These are phyloP conservation scores for Vanderwaltozyma yarrowii DNA, from an alignment of 805 yeast species.

Conservation along the genomic window DNA sequence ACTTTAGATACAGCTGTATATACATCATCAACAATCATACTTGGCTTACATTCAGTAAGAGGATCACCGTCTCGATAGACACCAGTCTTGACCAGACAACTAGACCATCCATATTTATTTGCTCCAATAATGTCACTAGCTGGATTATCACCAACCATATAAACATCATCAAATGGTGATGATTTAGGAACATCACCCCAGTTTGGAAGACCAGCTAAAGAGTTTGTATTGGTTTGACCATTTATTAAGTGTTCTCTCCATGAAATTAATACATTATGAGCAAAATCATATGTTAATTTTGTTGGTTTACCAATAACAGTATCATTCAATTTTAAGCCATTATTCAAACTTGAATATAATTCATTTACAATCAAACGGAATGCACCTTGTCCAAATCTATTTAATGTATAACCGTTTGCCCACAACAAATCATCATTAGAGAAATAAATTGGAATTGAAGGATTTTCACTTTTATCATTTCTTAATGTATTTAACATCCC, in stretches of 20 bases:
- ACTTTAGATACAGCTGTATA: constrained; percentile 37
- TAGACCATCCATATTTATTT: constrained; percentile 77
- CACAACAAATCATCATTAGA: constrained; percentile 78
- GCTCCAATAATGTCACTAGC: constrained; percentile 90
- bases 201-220: constrained; percentile 32
- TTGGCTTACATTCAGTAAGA: constrained; percentile 35
- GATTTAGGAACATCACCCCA: constrained; percentile 33
- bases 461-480: constrained; percentile 27
- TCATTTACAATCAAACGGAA: constrained; percentile 54
- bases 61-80: constrained; percentile 56
- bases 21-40: constrained; percentile 41
- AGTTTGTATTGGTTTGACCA: constrained; percentile 4
- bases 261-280: constrained; percentile 54
- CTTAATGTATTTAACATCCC: constrained; percentile 61
- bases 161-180: constrained; percentile 51
- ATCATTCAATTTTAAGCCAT: constrained; percentile 39
- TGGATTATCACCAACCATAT: constrained; percentile 97
- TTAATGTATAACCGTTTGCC: constrained; percentile 71
- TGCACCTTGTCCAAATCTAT: constrained; percentile 90
- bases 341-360: constrained; percentile 44
- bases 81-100: constrained; percentile 78
- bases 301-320: constrained; percentile 76
- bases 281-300: constrained; percentile 69
- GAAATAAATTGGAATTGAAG: constrained; percentile 63
- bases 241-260: constrained; percentile 36